Percentiles rank a stretch among this genome's conserved stretches.
These are phyloP conservation scores for Emmonsiellopsis sp. DNA, from an alignment of 2,329 filamentous ascomycete species.

Conservation along the genomic window DNA sequence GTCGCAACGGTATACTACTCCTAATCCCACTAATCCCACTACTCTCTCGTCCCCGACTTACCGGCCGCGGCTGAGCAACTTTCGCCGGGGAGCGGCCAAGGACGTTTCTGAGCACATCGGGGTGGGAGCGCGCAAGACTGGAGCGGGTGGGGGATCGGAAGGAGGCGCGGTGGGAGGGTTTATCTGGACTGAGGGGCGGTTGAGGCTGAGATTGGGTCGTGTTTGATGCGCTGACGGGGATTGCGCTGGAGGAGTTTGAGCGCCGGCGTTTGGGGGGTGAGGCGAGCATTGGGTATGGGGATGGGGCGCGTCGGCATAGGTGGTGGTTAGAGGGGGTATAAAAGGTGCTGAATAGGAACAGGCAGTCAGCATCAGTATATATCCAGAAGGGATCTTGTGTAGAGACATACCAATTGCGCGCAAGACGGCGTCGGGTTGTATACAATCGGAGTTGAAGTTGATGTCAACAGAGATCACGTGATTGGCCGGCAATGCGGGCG, in stretches of 20 bases:
- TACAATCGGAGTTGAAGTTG: background rate
- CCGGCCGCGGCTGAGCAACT: constrained; percentile 19
- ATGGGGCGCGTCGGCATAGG: constrained; percentile 4
- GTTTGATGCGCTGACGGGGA: constrained; percentile 33
- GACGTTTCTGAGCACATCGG: constrained; percentile 44
- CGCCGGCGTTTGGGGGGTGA: constrained; percentile 57
- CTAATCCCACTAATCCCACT: constrained; percentile 17
- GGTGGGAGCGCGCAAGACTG: constrained; percentile 53
- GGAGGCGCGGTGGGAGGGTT: constrained; percentile 38
- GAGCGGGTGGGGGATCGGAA: constrained; percentile 60
- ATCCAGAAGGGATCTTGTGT: background rate
- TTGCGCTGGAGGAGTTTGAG: constrained; percentile 46
- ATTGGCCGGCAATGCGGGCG: background rate
- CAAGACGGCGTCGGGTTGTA: background rate
- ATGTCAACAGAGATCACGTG: constrained; percentile 11
- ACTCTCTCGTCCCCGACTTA: constrained; percentile 11
- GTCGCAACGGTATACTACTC: constrained; percentile 28
- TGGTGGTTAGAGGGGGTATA: constrained; percentile 5
- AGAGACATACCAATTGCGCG: background rate
- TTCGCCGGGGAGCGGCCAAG: constrained; percentile 30
- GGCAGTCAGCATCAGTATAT: background rate
- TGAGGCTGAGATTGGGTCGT: constrained; percentile 19
- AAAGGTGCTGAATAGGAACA: constrained; percentile 6
- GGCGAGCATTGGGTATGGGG: constrained; percentile 37
- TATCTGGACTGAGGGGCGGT: constrained; percentile 10